These are phyloP conservation scores for Papiliotrema fonsecae DNA, from an alignment of 1,284 basidiomycete genomes.

Conservation along the genomic window DNA sequence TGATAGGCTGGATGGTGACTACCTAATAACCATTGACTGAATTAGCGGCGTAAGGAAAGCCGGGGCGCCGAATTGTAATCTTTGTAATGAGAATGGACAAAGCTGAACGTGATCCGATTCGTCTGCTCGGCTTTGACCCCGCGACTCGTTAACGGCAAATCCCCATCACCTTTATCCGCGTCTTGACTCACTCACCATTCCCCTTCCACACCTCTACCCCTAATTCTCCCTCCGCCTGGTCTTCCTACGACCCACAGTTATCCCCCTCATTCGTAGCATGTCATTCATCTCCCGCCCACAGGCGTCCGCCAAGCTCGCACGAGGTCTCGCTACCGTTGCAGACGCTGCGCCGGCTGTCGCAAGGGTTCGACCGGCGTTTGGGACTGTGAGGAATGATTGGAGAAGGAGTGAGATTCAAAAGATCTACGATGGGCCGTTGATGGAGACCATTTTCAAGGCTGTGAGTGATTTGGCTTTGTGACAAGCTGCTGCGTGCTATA, in stretches of 20 bases:
- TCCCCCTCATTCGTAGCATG: slow-evolving; percentile 5
- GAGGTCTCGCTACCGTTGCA: slow-evolving; percentile 5
- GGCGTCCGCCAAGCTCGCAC: background rate
- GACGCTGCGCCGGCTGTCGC: background rate
- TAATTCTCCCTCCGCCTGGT: background rate
- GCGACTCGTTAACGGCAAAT: no score
- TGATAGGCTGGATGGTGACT: no score
- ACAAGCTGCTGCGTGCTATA: background rate
- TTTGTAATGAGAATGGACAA: no score
- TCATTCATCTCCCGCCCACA: slow-evolving; percentile 1
- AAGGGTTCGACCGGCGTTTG: background rate
- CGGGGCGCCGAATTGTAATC: no score
- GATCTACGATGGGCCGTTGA: slow-evolving; percentile 60
- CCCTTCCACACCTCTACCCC: background rate
- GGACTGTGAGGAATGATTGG: slow-evolving; percentile 38
- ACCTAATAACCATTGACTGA: no score
- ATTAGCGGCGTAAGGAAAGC: no score
- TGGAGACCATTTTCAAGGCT: slow-evolving; percentile 80
- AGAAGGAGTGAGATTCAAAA: slow-evolving; percentile 48
- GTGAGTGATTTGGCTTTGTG: slow-evolving; percentile 49
- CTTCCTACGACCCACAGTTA: no score
- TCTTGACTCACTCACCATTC: background rate
- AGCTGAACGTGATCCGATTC: no score
- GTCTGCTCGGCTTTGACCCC: no score
- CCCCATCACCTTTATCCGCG: no score